Evolutionary conservation across 371 early-diverging fungal species (phyloP).

Genomic region (Chytridium lagenaria): DNA sequence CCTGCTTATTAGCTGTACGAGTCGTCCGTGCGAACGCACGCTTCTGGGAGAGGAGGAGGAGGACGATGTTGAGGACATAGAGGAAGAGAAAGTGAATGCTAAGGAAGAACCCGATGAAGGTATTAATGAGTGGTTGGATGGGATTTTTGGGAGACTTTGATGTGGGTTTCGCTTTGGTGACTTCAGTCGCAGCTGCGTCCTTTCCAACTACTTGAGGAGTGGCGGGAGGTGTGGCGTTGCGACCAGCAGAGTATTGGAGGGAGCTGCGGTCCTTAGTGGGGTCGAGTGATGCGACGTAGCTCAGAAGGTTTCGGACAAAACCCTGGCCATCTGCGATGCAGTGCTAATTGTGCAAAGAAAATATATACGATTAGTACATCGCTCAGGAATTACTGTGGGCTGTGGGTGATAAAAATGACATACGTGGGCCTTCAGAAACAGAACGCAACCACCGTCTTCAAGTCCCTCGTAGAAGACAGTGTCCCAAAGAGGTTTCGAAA

Average conservation of each 20-base stretch:
- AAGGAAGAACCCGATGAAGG: constrained; percentile 18
- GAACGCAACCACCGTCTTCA: constrained; percentile 16
- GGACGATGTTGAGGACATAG: constrained; percentile 16
- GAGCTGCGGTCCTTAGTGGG: constrained; percentile 26
- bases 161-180: neutral
- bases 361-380: neutral
- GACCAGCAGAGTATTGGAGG: constrained; percentile 38
- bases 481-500: constrained; percentile 25
- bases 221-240: constrained; percentile 14
- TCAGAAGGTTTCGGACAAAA: constrained; percentile 37
- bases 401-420: neutral
- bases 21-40: constrained; percentile 19
- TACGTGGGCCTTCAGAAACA: constrained; percentile 31
- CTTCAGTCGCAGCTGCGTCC: constrained; percentile 10
- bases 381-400: neutral
- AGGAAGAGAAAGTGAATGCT: constrained; percentile 12
- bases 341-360: constrained; percentile 21
- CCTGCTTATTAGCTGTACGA: constrained; percentile 32
- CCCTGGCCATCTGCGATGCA: constrained; percentile 43
- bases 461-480: constrained; percentile 15
- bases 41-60: constrained; percentile 4
- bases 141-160: neutral
- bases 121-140: constrained; percentile 1
- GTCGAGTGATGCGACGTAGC: constrained; percentile 31
- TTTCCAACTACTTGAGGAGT: constrained; percentile 5